These are phyloP conservation scores for Populus trichocarpa DNA, from an alignment of 441 rosid genomes.

Conservation along the genomic window DNA sequence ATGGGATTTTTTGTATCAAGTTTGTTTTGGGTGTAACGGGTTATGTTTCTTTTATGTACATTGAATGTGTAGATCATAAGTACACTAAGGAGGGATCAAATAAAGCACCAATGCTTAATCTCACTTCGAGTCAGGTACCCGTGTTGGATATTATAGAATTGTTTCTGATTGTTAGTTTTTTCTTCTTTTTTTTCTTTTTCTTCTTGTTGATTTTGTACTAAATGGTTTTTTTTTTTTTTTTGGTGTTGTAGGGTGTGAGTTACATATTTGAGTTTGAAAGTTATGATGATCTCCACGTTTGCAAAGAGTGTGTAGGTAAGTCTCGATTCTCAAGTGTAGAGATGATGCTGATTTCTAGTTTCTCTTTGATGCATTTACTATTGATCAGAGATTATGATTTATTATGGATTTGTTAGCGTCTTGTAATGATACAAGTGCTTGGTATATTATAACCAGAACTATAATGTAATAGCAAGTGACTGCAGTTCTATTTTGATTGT, in stretches of 20 bases:
- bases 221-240: background rate
- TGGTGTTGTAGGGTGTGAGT: constrained; percentile 53
- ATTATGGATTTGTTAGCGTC: background rate
- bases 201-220: background rate
- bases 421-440: background rate
- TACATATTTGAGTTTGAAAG: constrained; percentile 83
- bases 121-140: constrained; percentile 60
- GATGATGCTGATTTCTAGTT: background rate
- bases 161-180: background rate
- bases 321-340: background rate
- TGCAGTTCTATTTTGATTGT: background rate
- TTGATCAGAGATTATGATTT: background rate
- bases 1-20: background rate
- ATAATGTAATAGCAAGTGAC: background rate
- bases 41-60: background rate
- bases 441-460: background rate
- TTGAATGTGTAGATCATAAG: constrained; percentile 51
- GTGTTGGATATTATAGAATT: background rate
- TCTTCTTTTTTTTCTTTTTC: background rate
- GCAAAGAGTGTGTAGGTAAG: constrained; percentile 81
- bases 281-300: constrained; percentile 63
- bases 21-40: background rate
- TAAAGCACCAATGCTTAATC: constrained; percentile 87
- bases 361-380: background rate
- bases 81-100: constrained; percentile 76